A percentile compares a stretch with the other conserved stretches of the same genome.
Conservation (phyloP, 768 basidiomycete species). For the Mycena haematopus region DNA sequence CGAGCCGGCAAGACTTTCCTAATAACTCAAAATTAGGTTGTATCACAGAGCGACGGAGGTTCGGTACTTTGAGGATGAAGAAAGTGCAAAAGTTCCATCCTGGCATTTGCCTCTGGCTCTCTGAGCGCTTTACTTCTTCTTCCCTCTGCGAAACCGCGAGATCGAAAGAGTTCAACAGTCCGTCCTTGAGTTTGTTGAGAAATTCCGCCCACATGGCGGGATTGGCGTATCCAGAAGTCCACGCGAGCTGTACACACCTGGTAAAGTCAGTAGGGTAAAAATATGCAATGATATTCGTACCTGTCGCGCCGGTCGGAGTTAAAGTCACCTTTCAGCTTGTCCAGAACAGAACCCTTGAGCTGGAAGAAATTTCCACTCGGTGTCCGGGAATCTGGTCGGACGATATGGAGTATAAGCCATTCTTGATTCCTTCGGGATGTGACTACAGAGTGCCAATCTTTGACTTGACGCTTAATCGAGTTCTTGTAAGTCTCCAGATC, state of each 20-base stretch:
- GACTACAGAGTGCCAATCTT: constrained; percentile 85
- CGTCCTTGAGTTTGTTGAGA: constrained; percentile 88
- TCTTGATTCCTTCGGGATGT: constrained; percentile 82
- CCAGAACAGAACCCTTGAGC: constrained; percentile 83
- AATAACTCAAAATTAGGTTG: constrained; percentile 29
- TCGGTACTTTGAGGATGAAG: constrained; percentile 87
- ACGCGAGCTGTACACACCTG: constrained; percentile 85
- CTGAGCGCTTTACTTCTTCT: constrained; percentile 90
- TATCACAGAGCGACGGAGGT: neutral
- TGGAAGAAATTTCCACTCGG: constrained; percentile 76
- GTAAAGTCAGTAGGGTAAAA: constrained; percentile 25
- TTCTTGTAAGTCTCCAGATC: constrained; percentile 80
- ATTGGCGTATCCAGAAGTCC: constrained; percentile 73
- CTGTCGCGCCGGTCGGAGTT: constrained; percentile 88
- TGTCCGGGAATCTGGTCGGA: constrained; percentile 70
- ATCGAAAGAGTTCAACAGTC: constrained; percentile 85
- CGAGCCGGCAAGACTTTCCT: constrained; percentile 95
- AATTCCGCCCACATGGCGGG: constrained; percentile 89
- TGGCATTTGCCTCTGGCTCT: constrained; percentile 88
- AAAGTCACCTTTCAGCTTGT: constrained; percentile 92
- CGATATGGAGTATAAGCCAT: constrained; percentile 90
- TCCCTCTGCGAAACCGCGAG: constrained; percentile 76
- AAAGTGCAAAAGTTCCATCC: constrained; percentile 99
- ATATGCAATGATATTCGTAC: constrained; percentile 43
- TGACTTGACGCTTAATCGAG: constrained; percentile 82